Conservation (phyloP, 805 yeast species). For the Lachancea sp. region DNA sequence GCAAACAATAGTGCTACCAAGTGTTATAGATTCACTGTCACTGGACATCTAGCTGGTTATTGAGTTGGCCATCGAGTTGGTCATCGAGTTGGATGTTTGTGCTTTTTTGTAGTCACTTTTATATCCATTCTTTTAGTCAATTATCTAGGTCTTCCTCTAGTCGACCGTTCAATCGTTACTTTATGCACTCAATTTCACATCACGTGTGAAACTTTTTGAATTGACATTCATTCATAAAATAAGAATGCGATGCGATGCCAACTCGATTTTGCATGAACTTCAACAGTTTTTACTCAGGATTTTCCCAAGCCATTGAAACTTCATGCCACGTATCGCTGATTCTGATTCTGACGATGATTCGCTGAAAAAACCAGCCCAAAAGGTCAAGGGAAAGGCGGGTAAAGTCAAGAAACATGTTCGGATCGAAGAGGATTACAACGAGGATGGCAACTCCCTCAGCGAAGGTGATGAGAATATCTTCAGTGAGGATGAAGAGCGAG, state of each 20-base stretch:
- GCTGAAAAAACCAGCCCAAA: constrained; percentile 14
- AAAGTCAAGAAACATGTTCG: constrained; percentile 11
- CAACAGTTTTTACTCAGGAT: background rate
- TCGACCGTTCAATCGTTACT: background rate
- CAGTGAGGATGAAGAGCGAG: constrained; percentile 7
- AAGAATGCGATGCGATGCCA: background rate
- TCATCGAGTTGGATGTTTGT: too few species aligned
- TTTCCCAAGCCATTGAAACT: background rate
- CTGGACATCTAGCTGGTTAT: too few species aligned
- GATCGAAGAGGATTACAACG: constrained; percentile 8
- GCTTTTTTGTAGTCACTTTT: too few species aligned
- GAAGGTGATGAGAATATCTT: constrained; percentile 8
- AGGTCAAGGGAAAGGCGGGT: constrained; percentile 12
- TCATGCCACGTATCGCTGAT: constrained; percentile 16
- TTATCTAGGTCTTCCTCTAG: background rate
- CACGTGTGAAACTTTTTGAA: background rate
- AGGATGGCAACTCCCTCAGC: constrained; percentile 11
- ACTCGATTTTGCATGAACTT: background rate
- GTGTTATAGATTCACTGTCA: too few species aligned
- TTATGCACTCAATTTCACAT: background rate
- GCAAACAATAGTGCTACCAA: too few species aligned
- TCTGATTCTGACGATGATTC: constrained; percentile 24
- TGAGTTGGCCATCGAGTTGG: too few species aligned
- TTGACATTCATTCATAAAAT: background rate
- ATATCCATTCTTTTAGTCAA: background rate